A percentile compares a stretch with the other conserved stretches of the same genome.
These are phyloP conservation scores for Colletotrichum lupini DNA, from an alignment of 2,329 filamentous ascomycete species.

Conservation along the genomic window DNA sequence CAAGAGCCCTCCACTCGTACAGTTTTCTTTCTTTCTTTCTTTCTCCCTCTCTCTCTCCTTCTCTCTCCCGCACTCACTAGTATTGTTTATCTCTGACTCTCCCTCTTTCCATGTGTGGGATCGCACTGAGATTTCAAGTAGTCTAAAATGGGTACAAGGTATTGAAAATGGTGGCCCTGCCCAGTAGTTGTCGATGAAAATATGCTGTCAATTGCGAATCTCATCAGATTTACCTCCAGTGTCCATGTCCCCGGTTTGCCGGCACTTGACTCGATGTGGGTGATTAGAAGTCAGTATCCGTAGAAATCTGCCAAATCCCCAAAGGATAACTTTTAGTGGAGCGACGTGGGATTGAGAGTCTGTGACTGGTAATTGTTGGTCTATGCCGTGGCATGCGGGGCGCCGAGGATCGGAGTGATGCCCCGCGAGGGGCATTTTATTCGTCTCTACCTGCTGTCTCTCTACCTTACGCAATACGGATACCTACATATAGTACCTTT, in stretches of 20 bases:
- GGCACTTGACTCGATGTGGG: not conserved
- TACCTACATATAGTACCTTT: too few relatives aligned
- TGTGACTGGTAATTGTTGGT: not conserved
- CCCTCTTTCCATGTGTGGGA: not conserved
- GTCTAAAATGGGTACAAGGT: not conserved
- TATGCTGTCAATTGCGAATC: not conserved
- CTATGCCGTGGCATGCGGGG: not conserved
- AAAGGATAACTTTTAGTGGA: not conserved
- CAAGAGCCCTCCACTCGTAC: not conserved
- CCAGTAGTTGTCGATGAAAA: not conserved
- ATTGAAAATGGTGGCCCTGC: not conserved
- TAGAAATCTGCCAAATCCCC: not conserved
- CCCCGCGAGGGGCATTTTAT: too few relatives aligned
- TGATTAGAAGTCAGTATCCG: not conserved
- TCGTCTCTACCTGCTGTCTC: too few relatives aligned
- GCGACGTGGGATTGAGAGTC: not conserved
- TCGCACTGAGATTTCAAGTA: not conserved
- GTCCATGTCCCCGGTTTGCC: not conserved
- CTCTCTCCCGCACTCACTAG: not conserved
- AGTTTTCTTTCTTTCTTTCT: not conserved
- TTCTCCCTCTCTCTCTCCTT: too few relatives aligned
- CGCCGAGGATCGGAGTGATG: slow-evolving; percentile 7
- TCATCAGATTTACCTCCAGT: not conserved
- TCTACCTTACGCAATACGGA: too few relatives aligned
- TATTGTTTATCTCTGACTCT: not conserved